These are phyloP conservation scores for Bryoerythrophyllum caledonicum DNA, from an alignment of 225 moss, liverwort and hornwort species.

Conservation along the genomic window DNA sequence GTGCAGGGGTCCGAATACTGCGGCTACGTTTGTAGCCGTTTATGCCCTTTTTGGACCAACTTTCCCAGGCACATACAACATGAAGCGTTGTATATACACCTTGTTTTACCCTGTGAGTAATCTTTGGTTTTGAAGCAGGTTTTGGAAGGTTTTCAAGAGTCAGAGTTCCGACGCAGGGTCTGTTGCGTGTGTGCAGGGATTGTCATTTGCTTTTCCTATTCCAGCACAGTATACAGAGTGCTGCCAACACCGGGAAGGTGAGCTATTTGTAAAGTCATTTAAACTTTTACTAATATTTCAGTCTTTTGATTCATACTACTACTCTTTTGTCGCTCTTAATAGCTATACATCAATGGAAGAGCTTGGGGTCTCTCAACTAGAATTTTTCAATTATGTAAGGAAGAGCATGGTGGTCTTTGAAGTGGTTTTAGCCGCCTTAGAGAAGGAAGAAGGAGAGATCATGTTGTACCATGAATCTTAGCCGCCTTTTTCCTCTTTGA, in stretches of 20 bases:
- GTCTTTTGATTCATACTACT: too few species aligned
- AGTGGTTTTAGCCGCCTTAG: too few species aligned
- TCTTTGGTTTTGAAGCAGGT: not conserved
- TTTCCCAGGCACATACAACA: constrained; percentile 92
- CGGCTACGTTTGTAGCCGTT: constrained; percentile 97
- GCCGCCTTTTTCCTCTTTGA: too few species aligned
- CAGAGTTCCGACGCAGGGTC: constrained; percentile 16
- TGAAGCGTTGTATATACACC: constrained; percentile 86
- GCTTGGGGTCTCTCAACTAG: too few species aligned
- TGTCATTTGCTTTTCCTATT: constrained; percentile 96
- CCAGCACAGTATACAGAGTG: constrained; percentile 92
- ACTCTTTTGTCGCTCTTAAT: too few species aligned
- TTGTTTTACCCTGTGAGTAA: constrained; percentile 87
- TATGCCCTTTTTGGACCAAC: constrained; percentile 98
- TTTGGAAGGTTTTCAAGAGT: not conserved
- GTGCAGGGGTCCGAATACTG: constrained; percentile 87
- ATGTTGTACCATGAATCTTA: too few species aligned
- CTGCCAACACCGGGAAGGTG: constrained; percentile 95
- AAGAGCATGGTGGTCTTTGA: too few species aligned
- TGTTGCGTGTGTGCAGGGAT: constrained; percentile 55
- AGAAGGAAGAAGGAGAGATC: too few species aligned
- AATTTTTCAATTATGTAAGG: too few species aligned
- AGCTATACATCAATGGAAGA: too few species aligned
- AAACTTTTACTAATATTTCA: too few species aligned
- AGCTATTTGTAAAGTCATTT: not conserved